Evolutionary conservation across 2,329 filamentous ascomycete species (phyloP).

Genomic region (Acephala macrosclerotiorum): DNA sequence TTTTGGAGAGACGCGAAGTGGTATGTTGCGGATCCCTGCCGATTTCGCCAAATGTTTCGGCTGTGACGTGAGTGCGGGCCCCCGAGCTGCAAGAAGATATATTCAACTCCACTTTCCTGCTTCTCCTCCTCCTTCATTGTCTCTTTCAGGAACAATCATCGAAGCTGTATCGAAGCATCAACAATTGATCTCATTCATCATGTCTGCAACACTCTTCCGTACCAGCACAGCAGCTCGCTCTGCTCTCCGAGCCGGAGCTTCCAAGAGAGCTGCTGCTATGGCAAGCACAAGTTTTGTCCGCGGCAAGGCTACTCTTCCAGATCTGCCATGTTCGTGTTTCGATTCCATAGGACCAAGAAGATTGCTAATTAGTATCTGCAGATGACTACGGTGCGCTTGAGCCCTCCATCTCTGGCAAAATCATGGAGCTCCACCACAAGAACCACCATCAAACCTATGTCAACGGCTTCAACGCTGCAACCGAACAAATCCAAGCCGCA

Average conservation of each 20-base stretch:
- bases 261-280: constrained; percentile 69
- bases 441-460: constrained; percentile 97
- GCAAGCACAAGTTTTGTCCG: constrained; percentile 80
- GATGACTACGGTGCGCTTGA: constrained; percentile 98
- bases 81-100: constrained; percentile 12
- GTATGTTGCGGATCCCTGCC: constrained; percentile 28
- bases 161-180: constrained; percentile 21
- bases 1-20: constrained; percentile 18
- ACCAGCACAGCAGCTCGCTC: constrained; percentile 72
- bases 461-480: constrained; percentile 83
- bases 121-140: constrained; percentile 15
- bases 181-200: constrained; percentile 49
- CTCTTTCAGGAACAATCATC: constrained; percentile 17
- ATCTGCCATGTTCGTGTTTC: constrained; percentile 72
- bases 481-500: constrained; percentile 72
- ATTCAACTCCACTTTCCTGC: constrained; percentile 10
- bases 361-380: constrained; percentile 47
- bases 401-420: constrained; percentile 81
- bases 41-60: constrained; percentile 21
- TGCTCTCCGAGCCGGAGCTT: constrained; percentile 72
- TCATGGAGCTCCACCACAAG: constrained; percentile 96
- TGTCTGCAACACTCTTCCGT: constrained; percentile 81
- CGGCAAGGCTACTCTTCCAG: constrained; percentile 91
- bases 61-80: constrained; percentile 29
- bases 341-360: neutral